A percentile compares a stretch with the other conserved stretches of the same genome.
phyloP scores from a whole-genome alignment of 164 flowering plant species.

The Paratinospora sagittata region DNA sequence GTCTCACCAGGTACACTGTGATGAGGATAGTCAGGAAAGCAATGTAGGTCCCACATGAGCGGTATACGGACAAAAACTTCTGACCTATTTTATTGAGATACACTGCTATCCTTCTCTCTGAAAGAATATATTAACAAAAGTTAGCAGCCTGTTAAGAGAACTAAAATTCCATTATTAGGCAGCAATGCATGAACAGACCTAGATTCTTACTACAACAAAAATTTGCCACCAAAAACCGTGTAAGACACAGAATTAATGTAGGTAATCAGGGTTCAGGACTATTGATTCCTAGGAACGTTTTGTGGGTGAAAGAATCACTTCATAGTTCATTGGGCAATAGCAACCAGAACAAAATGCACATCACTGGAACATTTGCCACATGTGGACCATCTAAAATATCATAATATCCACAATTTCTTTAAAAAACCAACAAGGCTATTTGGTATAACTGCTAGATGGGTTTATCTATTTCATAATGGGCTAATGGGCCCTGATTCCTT shows the following conservation, averaged over 20 bases:
- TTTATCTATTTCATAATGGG: not conserved
- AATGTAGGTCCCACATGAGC: constrained; percentile 85
- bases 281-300: not conserved
- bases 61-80: constrained; percentile 65
- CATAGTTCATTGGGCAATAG: not conserved
- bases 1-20: constrained; percentile 67
- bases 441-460: not conserved
- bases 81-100: constrained; percentile 74
- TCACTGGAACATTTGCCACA: not conserved
- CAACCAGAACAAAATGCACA: not conserved
- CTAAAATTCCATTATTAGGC: not conserved
- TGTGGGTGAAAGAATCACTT: not conserved
- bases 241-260: not conserved
- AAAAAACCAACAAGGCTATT: not conserved
- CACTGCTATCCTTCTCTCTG: constrained; percentile 86
- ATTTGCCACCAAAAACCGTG: not conserved
- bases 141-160: constrained; percentile 3
- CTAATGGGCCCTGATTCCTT: not conserved
- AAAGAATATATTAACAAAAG: constrained; percentile 17
- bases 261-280: not conserved
- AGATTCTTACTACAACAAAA: not conserved
- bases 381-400: not conserved
- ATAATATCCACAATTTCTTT: not conserved
- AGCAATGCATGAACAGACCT: not conserved
- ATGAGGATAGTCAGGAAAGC: constrained; percentile 82